Percentiles rank a stretch among this genome's conserved stretches.
These are phyloP conservation scores for Panaeolus cyanescens DNA, from an alignment of 768 basidiomycete species.

Conservation along the genomic window DNA sequence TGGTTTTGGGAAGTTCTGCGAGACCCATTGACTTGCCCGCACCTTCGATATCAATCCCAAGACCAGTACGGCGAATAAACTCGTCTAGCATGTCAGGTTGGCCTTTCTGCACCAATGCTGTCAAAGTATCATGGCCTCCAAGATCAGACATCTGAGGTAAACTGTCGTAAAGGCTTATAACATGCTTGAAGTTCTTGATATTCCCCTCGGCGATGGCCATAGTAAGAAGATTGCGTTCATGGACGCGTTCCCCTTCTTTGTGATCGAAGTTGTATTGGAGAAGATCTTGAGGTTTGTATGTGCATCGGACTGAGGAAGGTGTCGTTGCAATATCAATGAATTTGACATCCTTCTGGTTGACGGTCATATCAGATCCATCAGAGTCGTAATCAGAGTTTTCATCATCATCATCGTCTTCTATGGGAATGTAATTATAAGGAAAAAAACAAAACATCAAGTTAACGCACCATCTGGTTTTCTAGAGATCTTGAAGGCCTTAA, in stretches of 20 bases:
- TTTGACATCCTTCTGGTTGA: conserved; percentile 36
- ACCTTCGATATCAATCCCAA: conserved; percentile 33
- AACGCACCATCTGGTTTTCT: not conserved
- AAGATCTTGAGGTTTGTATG: conserved; percentile 24
- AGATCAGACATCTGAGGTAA: conserved; percentile 28
- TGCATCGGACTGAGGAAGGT: conserved; percentile 43
- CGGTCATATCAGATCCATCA: conserved; percentile 41
- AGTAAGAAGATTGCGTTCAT: conserved; percentile 19
- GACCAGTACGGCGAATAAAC: conserved; percentile 54
- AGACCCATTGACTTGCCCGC: conserved; percentile 17
- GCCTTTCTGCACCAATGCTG: conserved; percentile 37
- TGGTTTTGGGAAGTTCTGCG: conserved; percentile 20
- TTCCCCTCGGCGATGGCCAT: conserved; percentile 46
- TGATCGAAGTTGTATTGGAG: conserved; percentile 34
- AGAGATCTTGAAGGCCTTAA: conserved; percentile 13
- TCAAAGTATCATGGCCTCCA: conserved; percentile 10
- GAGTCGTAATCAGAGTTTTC: conserved; percentile 36
- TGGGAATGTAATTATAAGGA: not conserved
- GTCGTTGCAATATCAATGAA: conserved; percentile 57
- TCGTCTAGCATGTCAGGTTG: conserved; percentile 57
- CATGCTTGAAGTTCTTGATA: conserved; percentile 50
- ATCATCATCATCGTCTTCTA: conserved; percentile 39
- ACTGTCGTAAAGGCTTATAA: conserved; percentile 42
- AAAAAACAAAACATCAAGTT: not conserved
- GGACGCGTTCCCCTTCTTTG: not conserved